Conservation (phyloP, 2,329 filamentous ascomycete genomes). For the Alternaria burnsii region DNA sequence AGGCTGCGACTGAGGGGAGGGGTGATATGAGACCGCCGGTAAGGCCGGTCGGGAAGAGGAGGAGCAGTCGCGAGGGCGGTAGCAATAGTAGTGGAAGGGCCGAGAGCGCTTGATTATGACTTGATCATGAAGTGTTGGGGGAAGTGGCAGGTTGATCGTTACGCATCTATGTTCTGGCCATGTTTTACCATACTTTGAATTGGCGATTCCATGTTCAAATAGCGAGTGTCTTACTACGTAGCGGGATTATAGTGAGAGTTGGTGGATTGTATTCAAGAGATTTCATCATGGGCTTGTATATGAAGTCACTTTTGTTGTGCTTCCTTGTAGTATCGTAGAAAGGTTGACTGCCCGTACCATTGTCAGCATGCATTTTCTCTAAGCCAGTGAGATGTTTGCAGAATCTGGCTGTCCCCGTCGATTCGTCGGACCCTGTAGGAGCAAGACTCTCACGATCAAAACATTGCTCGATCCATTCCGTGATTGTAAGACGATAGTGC, state of each 20-base stretch:
- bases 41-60: constrained; percentile 11
- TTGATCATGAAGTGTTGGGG: not conserved
- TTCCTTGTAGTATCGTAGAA: not conserved
- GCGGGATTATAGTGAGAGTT: not conserved
- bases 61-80: constrained; percentile 19
- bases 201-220: not conserved
- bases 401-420: no score
- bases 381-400: no score
- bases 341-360: not conserved
- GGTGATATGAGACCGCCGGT: not conserved
- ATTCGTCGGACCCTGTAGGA: no score
- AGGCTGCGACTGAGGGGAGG: constrained; percentile 12
- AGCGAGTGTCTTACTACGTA: not conserved
- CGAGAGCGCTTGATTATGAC: constrained; percentile 28
- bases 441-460: no score
- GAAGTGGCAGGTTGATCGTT: not conserved
- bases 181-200: constrained; percentile 3
- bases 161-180: constrained; percentile 8
- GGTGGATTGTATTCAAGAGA: not conserved
- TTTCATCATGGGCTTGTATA: not conserved
- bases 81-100: constrained; percentile 17
- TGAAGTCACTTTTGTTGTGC: not conserved
- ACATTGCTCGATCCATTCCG: no score
- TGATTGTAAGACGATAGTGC: not conserved
- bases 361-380: no score